Evolutionary conservation across 2,329 filamentous ascomycete genomes (phyloP).

Genomic region (Colletotrichum truncatum): DNA sequence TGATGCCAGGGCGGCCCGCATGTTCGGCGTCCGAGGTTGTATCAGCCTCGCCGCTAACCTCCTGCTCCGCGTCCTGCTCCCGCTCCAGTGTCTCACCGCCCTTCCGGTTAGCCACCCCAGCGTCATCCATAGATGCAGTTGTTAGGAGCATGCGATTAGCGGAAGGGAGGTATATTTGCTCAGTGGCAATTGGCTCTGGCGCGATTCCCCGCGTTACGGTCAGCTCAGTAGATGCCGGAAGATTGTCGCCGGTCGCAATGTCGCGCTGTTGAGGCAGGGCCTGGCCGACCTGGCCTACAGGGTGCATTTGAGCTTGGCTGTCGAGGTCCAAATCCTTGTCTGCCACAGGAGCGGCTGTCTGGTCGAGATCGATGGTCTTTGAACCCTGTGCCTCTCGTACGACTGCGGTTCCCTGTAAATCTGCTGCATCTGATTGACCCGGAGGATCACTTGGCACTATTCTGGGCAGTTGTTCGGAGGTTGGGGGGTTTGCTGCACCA

Average conservation of each 20-base stretch:
- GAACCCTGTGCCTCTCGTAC: background rate
- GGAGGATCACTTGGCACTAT: background rate
- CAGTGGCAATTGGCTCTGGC: background rate
- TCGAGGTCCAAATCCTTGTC: slow-evolving; percentile 17
- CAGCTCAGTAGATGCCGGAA: slow-evolving; percentile 22
- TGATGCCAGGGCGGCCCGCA: slow-evolving; percentile 19
- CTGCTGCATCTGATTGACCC: background rate
- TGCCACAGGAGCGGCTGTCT: slow-evolving; percentile 1
- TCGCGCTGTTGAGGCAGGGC: slow-evolving; percentile 8
- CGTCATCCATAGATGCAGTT: background rate
- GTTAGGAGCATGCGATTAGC: background rate
- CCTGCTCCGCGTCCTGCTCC: slow-evolving; percentile 11
- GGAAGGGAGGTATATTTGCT: slow-evolving; percentile 1
- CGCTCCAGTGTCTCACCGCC: slow-evolving; percentile 24
- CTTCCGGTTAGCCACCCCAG: slow-evolving; percentile 18
- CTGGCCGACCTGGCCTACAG: slow-evolving; percentile 5
- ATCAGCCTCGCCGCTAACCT: slow-evolving; percentile 24
- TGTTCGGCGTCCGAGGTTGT: slow-evolving; percentile 20
- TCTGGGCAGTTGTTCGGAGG: background rate
- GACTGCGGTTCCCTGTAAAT: background rate
- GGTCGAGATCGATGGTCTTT: background rate
- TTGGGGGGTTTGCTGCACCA: background rate
- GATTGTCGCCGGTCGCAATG: slow-evolving; percentile 5
- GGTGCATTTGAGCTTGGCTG: slow-evolving; percentile 8
- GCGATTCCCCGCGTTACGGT: slow-evolving; percentile 5